phyloP scores from a whole-genome alignment of 306 rosid species.

The Urtica urens region DNA sequence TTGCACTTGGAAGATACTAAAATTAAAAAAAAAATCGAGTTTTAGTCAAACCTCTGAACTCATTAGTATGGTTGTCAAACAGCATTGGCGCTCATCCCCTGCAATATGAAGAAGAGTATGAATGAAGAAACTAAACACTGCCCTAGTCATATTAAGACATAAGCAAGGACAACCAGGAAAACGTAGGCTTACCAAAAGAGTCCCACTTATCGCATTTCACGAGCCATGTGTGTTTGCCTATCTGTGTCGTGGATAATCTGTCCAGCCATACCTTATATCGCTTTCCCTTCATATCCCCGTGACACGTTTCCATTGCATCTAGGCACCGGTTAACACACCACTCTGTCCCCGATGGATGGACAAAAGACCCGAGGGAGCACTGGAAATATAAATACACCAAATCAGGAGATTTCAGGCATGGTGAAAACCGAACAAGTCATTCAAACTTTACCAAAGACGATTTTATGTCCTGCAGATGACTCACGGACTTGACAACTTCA shows the following conservation, averaged over 20 bases:
- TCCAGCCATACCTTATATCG: slow-evolving; percentile 57
- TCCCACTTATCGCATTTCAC: slow-evolving; percentile 77
- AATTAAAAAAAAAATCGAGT: neutral
- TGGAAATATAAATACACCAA: slow-evolving; percentile 1
- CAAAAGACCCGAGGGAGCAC: slow-evolving; percentile 17
- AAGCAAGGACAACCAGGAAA: neutral
- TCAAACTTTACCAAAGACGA: slow-evolving; percentile 36
- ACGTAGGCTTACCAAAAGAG: slow-evolving; percentile 33
- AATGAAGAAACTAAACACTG: too few relatives aligned
- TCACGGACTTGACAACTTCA: slow-evolving; percentile 45
- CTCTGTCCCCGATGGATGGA: slow-evolving; percentile 55
- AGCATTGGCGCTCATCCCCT: slow-evolving; percentile 36
- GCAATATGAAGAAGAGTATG: neutral
- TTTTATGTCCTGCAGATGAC: slow-evolving; percentile 26
- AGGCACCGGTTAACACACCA: slow-evolving; percentile 20
- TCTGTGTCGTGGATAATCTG: slow-evolving; percentile 32
- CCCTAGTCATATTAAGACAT: neutral
- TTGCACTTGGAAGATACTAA: slow-evolving; percentile 1
- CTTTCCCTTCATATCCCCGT: slow-evolving; percentile 39
- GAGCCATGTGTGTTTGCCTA: slow-evolving; percentile 50
- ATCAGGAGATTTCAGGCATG: neutral
- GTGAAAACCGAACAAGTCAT: neutral
- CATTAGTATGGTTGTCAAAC: slow-evolving; percentile 53
- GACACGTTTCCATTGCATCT: slow-evolving; percentile 12
- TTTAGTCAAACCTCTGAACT: slow-evolving; percentile 33